phyloP scores from a whole-genome alignment of 2,329 filamentous ascomycete species.

The Colletotrichum liriopes region DNA sequence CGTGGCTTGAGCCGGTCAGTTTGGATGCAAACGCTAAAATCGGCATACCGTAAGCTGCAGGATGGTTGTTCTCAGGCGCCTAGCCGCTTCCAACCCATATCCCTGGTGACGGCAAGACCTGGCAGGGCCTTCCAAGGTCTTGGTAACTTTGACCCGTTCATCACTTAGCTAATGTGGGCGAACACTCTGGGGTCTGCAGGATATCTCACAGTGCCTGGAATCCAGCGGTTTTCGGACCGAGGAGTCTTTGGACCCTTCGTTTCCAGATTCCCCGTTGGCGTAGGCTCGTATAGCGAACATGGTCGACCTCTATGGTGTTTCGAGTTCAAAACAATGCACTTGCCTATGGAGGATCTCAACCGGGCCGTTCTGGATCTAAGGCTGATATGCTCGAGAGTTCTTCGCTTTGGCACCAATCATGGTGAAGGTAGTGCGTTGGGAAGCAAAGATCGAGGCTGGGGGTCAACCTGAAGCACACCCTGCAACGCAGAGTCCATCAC shows the following conservation, averaged over 20 bases:
- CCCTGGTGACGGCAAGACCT: constrained; percentile 16
- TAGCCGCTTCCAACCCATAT: constrained; percentile 8
- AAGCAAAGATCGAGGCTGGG: background rate
- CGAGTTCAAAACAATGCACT: background rate
- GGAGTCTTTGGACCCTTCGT: background rate
- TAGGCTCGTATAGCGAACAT: constrained; percentile 10
- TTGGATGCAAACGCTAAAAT: constrained; percentile 14
- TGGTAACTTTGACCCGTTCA: constrained; percentile 19
- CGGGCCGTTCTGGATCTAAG: background rate
- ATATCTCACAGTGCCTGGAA: background rate
- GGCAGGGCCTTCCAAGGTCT: constrained; percentile 16
- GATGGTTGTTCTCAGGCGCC: constrained; percentile 20
- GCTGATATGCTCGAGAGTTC: background rate
- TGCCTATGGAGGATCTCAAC: background rate
- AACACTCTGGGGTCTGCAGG: background rate
- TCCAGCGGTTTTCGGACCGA: background rate
- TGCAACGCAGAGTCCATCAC: background rate
- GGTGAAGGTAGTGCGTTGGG: background rate
- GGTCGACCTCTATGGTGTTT: background rate
- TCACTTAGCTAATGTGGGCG: constrained; percentile 5
- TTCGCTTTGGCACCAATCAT: constrained; percentile 6
- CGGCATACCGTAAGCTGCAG: constrained; percentile 16
- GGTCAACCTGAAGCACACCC: background rate
- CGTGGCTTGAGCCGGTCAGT: constrained; percentile 20
- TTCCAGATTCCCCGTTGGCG: background rate